These are phyloP conservation scores for Citrus hindsii DNA, from an alignment of 345 rosid species.

Conservation along the genomic window DNA sequence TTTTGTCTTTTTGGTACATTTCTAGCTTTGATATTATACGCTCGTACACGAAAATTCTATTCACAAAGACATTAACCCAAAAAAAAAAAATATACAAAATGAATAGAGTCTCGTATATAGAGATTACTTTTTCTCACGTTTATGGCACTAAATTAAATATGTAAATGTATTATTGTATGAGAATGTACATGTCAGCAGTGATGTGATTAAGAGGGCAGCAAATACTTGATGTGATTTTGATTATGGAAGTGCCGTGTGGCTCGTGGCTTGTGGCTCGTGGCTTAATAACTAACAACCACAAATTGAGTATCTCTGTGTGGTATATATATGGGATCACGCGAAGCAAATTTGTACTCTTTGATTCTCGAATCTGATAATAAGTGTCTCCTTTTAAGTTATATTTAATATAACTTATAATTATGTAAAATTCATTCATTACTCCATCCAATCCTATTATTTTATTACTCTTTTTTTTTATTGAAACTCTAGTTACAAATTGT, in stretches of 20 bases:
- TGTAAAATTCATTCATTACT: rapidly evolving
- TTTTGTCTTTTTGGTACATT: constrained; percentile 54
- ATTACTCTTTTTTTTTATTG: too few relatives aligned
- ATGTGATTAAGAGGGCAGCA: not conserved
- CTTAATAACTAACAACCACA: not conserved
- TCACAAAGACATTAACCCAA: constrained; percentile 9
- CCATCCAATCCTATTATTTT: too few relatives aligned
- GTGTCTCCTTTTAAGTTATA: too few relatives aligned
- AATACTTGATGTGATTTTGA: not conserved
- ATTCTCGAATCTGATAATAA: too few relatives aligned
- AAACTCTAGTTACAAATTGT: too few relatives aligned
- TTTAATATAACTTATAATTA: too few relatives aligned
- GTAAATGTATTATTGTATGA: not conserved
- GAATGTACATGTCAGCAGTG: not conserved
- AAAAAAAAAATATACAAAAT: too few relatives aligned
- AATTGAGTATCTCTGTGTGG: not conserved
- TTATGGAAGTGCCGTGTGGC: not conserved
- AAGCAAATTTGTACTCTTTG: not conserved
- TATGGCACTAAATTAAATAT: too few relatives aligned
- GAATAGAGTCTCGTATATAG: not conserved
- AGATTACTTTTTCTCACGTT: too few relatives aligned
- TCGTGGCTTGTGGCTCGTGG: not conserved
- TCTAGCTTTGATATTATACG: constrained; percentile 44
- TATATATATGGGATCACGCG: not conserved
- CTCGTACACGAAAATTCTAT: constrained; percentile 58